Conservation (phyloP, 306 rosid genomes). For the Cucurbita argyrosperma region DNA sequence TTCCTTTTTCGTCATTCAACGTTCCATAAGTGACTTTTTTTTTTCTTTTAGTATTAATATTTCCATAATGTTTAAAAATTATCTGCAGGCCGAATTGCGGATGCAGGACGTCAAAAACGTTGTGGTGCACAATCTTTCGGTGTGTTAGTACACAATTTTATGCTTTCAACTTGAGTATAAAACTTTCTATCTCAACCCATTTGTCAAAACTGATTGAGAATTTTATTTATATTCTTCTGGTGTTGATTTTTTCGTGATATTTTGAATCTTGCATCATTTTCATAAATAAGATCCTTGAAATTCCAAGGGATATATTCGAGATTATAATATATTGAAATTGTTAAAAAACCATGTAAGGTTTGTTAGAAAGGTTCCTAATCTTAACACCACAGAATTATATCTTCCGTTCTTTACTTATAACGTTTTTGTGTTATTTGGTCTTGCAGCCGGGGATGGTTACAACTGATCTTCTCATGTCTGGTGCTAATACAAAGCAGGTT, state of each 20-base stretch:
- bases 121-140: conserved; percentile 80
- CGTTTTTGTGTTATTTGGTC: conserved; percentile 9
- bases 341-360: background rate
- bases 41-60: background rate
- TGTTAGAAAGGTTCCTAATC: background rate
- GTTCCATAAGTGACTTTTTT: background rate
- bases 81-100: conserved; percentile 71
- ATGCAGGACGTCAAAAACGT: conserved; percentile 86
- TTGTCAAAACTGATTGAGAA: background rate
- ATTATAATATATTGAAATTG: background rate
- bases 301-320: background rate
- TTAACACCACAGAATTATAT: background rate
- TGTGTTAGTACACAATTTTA: conserved; percentile 14
- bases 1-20: background rate
- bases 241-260: background rate
- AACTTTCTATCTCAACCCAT: background rate
- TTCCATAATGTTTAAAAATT: background rate
- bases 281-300: background rate
- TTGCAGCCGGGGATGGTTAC: conserved; percentile 98
- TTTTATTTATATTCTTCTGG: background rate
- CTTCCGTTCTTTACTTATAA: background rate
- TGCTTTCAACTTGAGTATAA: background rate
- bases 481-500: conserved; percentile 89
- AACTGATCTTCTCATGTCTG: conserved; percentile 97
- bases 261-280: background rate